A percentile compares a stretch with the other conserved stretches of the same genome.
These are phyloP conservation scores for Penicillium decumbens DNA, from an alignment of 2,329 filamentous ascomycete genomes.

Conservation along the genomic window DNA sequence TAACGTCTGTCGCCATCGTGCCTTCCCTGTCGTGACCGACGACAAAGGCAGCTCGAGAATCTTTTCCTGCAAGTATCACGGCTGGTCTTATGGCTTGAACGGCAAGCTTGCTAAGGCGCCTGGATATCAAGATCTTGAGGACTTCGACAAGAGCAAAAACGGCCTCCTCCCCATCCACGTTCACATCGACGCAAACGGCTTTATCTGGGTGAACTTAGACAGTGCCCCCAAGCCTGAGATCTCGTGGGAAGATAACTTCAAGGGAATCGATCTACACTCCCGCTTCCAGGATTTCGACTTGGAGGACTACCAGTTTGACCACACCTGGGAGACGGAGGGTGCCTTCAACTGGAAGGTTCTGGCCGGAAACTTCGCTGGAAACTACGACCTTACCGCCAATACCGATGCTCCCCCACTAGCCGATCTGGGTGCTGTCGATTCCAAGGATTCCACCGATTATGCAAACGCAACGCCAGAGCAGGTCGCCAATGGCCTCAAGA, in stretches of 20 bases:
- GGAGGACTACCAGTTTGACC: slow-evolving; percentile 20
- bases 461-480: slow-evolving; percentile 46
- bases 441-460: slow-evolving; percentile 47
- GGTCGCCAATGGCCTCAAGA: slow-evolving; percentile 42
- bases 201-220: slow-evolving; percentile 24
- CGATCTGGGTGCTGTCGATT: slow-evolving; percentile 50
- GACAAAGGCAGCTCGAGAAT: slow-evolving; percentile 18
- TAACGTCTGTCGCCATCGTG: slow-evolving; percentile 23
- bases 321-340: slow-evolving; percentile 15
- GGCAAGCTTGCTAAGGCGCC: slow-evolving; percentile 25
- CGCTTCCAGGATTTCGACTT: slow-evolving; percentile 14
- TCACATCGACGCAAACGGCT: slow-evolving; percentile 19
- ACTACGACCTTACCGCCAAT: slow-evolving; percentile 47
- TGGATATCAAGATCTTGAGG: slow-evolving; percentile 20
- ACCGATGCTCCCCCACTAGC: slow-evolving; percentile 37
- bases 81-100: slow-evolving; percentile 25
- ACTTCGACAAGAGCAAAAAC: slow-evolving; percentile 24
- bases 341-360: slow-evolving; percentile 23
- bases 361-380: slow-evolving; percentile 42
- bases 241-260: slow-evolving; percentile 19
- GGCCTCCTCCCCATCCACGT: slow-evolving; percentile 21
- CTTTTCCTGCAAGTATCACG: slow-evolving; percentile 25
- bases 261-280: slow-evolving; percentile 13
- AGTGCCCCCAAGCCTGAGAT: slow-evolving; percentile 13
- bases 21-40: slow-evolving; percentile 22